Percentiles rank a stretch among this genome's conserved stretches.
These are phyloP conservation scores for Rubroboletus satanas DNA, from an alignment of 768 basidiomycete genomes.

Conservation along the genomic window DNA sequence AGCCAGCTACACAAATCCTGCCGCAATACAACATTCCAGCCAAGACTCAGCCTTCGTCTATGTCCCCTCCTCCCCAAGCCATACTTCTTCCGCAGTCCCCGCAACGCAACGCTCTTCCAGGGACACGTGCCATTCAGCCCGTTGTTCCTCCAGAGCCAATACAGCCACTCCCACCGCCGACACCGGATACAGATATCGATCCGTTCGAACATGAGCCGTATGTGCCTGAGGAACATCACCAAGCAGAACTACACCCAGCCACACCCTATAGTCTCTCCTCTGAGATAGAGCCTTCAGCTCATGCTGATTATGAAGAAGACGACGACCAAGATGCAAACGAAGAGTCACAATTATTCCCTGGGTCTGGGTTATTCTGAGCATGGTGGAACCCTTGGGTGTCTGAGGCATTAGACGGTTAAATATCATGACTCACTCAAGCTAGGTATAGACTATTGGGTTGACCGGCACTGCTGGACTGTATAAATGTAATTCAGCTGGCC, in stretches of 20 bases:
- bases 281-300: constrained; percentile 6
- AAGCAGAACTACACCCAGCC: constrained; percentile 11
- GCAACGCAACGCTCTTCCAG: neutral
- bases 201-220: constrained; percentile 33
- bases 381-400: neutral
- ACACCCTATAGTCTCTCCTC: constrained; percentile 30
- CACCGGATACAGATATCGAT: constrained; percentile 31
- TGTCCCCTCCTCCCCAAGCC: constrained; percentile 11
- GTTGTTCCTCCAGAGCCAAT: constrained; percentile 11
- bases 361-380: constrained; percentile 39
- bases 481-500: constrained; percentile 5
- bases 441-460: constrained; percentile 14
- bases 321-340: constrained; percentile 25
- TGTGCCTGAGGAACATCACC: constrained; percentile 16
- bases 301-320: constrained; percentile 19
- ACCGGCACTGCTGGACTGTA: constrained; percentile 6
- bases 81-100: constrained; percentile 12
- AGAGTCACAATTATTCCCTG: constrained; percentile 40
- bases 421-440: neutral
- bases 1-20: constrained; percentile 1
- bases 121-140: constrained; percentile 2
- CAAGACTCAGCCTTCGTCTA: constrained; percentile 4
- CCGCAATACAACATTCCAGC: constrained; percentile 13
- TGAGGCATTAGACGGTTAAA: neutral
- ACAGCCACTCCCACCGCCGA: constrained; percentile 14